Conservation (phyloP, 176 grass and related monocot species). For the Pontederia paniculata region DNA sequence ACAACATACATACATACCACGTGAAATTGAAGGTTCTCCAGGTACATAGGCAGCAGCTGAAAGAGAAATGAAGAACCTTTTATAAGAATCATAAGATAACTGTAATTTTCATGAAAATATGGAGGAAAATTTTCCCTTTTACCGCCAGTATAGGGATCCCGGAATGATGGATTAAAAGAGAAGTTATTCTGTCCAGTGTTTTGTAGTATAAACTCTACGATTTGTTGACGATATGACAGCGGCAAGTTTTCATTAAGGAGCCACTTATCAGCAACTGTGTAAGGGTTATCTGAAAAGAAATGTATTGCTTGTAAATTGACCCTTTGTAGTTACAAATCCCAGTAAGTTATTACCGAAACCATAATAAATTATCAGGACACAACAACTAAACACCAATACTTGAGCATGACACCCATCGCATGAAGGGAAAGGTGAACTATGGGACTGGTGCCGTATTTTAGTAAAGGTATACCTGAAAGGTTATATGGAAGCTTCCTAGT, state of each 20-base stretch:
- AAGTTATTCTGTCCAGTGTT: constrained; percentile 83
- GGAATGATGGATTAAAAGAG: constrained; percentile 75
- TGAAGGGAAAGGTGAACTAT: too few relatives aligned
- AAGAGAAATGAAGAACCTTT: constrained; percentile 17
- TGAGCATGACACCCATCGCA: too few relatives aligned
- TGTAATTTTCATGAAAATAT: constrained; percentile 1
- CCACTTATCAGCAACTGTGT: constrained; percentile 82
- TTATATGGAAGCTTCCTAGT: constrained; percentile 92
- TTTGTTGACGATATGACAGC: constrained; percentile 76
- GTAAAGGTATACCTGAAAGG: constrained; percentile 41
- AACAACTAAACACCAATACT: constrained; percentile 15
- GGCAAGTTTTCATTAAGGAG: constrained; percentile 91
- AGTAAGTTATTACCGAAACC: neutral
- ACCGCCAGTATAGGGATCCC: constrained; percentile 90
- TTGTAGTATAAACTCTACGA: constrained; percentile 96
- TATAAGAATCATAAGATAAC: neutral
- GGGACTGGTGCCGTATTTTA: too few relatives aligned
- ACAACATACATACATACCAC: constrained; percentile 14
- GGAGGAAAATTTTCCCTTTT: constrained; percentile 25
- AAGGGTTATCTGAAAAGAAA: constrained; percentile 63
- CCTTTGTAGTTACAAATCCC: too few relatives aligned
- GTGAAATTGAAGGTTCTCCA: constrained; percentile 54
- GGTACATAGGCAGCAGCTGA: constrained; percentile 89
- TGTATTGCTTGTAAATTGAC: too few relatives aligned
- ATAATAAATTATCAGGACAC: constrained; percentile 1